phyloP scores from a whole-genome alignment of 2,329 filamentous ascomycete species.

The Trichoderma lentiforme region DNA sequence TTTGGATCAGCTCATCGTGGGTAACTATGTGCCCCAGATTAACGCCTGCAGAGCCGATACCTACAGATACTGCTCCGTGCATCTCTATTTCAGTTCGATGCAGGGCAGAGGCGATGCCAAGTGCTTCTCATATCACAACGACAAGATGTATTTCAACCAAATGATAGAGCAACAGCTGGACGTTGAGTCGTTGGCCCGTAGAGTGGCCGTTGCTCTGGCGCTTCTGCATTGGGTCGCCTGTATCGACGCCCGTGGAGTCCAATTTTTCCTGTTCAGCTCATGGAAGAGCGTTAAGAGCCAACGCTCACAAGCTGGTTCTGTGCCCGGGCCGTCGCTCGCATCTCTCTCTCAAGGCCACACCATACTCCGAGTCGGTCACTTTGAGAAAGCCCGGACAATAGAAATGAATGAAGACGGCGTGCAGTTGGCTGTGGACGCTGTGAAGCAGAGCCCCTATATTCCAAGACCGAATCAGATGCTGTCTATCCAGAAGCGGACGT shows the following conservation, averaged over 20 bases:
- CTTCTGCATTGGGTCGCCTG: constrained; percentile 32
- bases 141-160: constrained; percentile 33
- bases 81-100: constrained; percentile 23
- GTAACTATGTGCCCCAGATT: not conserved
- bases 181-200: constrained; percentile 20
- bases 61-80: constrained; percentile 20
- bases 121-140: constrained; percentile 20
- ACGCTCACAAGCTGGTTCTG: not conserved
- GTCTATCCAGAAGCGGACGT: constrained; percentile 3
- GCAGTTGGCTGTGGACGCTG: constrained; percentile 20
- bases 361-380: constrained; percentile 31
- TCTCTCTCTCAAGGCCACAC: not conserved
- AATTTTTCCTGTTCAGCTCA: constrained; percentile 30
- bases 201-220: constrained; percentile 29
- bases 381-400: constrained; percentile 28
- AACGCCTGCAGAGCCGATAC: not conserved
- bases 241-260: constrained; percentile 30
- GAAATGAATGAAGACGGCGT: constrained; percentile 23
- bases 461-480: constrained; percentile 18
- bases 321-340: not conserved
- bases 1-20: no score
- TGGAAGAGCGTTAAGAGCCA: not conserved
- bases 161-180: constrained; percentile 27
- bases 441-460: constrained; percentile 23
- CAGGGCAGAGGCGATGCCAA: not conserved